Evolutionary conservation across 345 rosid species (phyloP), one percentile per base, ranked within the genome.

Genomic region (Acer negundo): DNA sequence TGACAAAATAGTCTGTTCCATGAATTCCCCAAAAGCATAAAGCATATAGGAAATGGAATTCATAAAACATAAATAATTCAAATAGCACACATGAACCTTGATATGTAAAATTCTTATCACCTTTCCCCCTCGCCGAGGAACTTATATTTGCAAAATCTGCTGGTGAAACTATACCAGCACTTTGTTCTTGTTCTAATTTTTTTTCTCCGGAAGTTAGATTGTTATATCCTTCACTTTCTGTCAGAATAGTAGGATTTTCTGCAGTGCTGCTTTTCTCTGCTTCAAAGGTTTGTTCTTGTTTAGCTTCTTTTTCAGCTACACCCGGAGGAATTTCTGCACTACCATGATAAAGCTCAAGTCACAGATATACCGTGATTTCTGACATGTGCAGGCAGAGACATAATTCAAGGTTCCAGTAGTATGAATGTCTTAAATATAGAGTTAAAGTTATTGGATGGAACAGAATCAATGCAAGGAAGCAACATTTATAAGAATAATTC

Each of bases 31-130:
- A 72, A 17, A 47, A 40, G 69, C 62, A 42, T 42, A 69, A 51
- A 70, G 22, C 38, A 61, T 55, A 67, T 35, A 7, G 23, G 35
- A 73, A 64, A 26, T 28, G 24, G 58, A 35, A 77, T 42, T 26
- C 62, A 53, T 11, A 77, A 74, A 72, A 73, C 74, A 46, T 46
- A 56, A 77, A 68, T 11, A 17, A 80, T 46, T 65, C 53, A 51
- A 15, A 64, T 62, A 10, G 23, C 67, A 46, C 19, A 64, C 59
- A 66, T 49, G 73, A 56, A 84, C 89, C 87, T 84, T 79, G 76
- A 59, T 72, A 73, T 24, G 81, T 71, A 9, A 28, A 13, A 66
- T 64, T 81, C 80, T 62, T 38, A 42, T 67, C 68, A 76, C 78
- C 77, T 69, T 81, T 56, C 16, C 20, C 75, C 56, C 51, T 55